Conservation (phyloP, 352 stramenopile genomes). For the Phytophthora citrophthora region DNA sequence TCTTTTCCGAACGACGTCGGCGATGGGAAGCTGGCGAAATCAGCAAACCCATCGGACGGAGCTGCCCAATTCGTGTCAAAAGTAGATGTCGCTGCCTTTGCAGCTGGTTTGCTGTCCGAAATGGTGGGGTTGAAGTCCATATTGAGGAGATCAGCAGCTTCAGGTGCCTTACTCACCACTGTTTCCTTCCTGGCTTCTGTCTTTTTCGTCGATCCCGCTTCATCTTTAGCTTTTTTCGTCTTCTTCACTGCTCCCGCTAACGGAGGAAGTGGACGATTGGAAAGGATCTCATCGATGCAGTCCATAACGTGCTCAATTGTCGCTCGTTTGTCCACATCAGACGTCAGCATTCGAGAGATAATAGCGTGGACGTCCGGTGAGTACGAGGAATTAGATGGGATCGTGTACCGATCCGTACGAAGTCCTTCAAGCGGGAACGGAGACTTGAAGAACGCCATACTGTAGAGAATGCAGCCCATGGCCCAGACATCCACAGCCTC, state of each 20-base stretch:
- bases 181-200: conserved; percentile 64
- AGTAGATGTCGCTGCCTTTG: conserved; percentile 17
- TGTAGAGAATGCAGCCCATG: conserved; percentile 97
- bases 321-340: conserved; percentile 89
- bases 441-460: conserved; percentile 95
- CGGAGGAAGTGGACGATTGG: conserved; percentile 46
- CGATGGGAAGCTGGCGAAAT: conserved; percentile 71
- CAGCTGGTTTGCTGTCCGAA: conserved; percentile 32
- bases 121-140: conserved; percentile 76
- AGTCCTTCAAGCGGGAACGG: conserved; percentile 96
- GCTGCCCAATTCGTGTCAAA: conserved; percentile 32
- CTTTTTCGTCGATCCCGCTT: conserved; percentile 45
- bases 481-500: conserved; percentile 94
- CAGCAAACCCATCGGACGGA: conserved; percentile 49
- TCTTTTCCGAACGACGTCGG: conserved; percentile 33
- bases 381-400: conserved; percentile 91
- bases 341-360: conserved; percentile 92
- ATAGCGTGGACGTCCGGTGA: conserved; percentile 88
- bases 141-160: conserved; percentile 57
- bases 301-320: conserved; percentile 94
- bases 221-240: conserved; percentile 25
- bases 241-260: conserved; percentile 34
- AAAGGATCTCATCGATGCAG: conserved; percentile 79
- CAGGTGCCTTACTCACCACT: conserved; percentile 40
- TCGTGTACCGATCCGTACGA: conserved; percentile 93